Evolutionary conservation across 2,329 filamentous ascomycete species (phyloP), one percentile per base, ranked within the genome.

Genomic region (Zopfia rhizophila): DNA sequence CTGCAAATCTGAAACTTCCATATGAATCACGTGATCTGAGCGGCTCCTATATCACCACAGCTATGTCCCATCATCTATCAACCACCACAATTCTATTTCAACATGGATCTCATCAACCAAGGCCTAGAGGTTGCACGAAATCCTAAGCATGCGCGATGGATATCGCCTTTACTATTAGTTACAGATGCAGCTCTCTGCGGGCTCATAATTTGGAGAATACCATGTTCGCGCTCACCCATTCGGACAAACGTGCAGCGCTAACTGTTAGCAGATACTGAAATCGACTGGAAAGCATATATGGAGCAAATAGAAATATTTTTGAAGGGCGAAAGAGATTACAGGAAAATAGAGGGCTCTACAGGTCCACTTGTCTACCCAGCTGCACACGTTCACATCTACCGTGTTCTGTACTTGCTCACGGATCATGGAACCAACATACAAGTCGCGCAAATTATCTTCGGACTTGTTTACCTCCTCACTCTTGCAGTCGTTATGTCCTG

Each of bases 211-310:
- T 86, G 84, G 81, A 92, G 86, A 70, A 81, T 96, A 46, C 86
- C 91, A 28, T 96, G 91, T 96, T 78, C 76, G 87, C 66, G 42
- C 24, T 29, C 14, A 21, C 27, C 27, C 22, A n/a, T 19, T 11
- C 21, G 4, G 21, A 13, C 16, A 39, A 37, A 51, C 52, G 46
- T 40, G 28, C 17, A 22, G 25, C 33, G 44, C 28, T 37, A 25
- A 29, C 24, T 45, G 40, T 51, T 35, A 16, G 30, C 58, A 90
- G 94, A 99, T 70, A 99, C 94, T 30, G 94, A 99, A 73, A 99
- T 99, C 65, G 94, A 99, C 75, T 99, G 93, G 93, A 82, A 82
- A 48, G 91, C 94, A 0, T 99, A 99, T 73, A 97, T 99, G 92
- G 83, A 97, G 69, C 94, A 99, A 66, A 81, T 97, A 31, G 75